phyloP scores from a whole-genome alignment of 1,284 basidiomycete species.

The Ceratobasidium sp. region DNA sequence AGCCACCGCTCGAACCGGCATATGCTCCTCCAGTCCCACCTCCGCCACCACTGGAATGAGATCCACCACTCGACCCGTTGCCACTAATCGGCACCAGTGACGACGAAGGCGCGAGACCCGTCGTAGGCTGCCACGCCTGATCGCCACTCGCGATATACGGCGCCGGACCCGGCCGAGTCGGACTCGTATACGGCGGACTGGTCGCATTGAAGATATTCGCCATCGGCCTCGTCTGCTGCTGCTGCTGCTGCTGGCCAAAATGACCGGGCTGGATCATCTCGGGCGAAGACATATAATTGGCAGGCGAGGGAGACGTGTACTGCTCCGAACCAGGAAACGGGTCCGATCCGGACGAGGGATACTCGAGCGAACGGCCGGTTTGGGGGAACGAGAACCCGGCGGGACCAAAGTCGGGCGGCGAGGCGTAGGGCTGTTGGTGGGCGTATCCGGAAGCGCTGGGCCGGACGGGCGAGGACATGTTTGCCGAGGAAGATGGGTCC shows the following conservation, averaged over 20 bases:
- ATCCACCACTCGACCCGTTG: constrained; percentile 1
- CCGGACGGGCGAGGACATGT: constrained; percentile 7
- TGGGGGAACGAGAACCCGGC: neutral
- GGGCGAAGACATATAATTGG: constrained; percentile 23
- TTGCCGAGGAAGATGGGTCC: constrained; percentile 25
- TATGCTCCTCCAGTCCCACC: neutral
- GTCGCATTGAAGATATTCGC: neutral
- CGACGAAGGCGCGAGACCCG: constrained; percentile 2
- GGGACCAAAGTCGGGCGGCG: constrained; percentile 8
- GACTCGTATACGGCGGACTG: constrained; percentile 11
- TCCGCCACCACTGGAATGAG: constrained; percentile 15
- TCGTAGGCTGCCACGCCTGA: constrained; percentile 13
- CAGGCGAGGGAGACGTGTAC: constrained; percentile 26
- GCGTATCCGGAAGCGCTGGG: neutral
- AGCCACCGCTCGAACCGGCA: neutral
- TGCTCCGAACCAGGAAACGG: constrained; percentile 22
- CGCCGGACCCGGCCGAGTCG: neutral
- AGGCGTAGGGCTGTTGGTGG: neutral
- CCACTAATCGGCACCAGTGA: constrained; percentile 5
- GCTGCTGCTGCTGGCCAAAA: constrained; percentile 15
- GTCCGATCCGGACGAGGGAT: constrained; percentile 26
- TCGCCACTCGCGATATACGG: neutral
- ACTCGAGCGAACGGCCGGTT: neutral
- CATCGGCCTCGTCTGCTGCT: neutral
- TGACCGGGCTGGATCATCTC: constrained; percentile 13